Base-by-base conservation (phyloP, 108 stramenopile genomes). In the Cyclotella choctawhatcheeana region DNA sequence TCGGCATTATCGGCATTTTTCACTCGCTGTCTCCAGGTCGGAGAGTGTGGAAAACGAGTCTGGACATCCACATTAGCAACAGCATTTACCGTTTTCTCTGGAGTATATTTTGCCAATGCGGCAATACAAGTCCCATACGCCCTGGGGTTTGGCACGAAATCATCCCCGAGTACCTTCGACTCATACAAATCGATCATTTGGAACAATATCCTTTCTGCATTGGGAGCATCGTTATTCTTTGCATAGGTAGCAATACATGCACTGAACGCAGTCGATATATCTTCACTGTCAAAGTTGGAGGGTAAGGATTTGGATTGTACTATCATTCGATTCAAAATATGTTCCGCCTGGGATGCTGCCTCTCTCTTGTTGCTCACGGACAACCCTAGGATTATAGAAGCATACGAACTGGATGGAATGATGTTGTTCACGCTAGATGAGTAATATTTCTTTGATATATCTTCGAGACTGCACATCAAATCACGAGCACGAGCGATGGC, bases 181-280 rank as follows among this genome's bases (percentile, higher is more conserved):
- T 69, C 58, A 44, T 81, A 81, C 22, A 81, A 64, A 18, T 81
- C 68, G n/a, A 81, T 40, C 80, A 74, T 81, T 59, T 74, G 27
- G 56, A 65, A 51, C 31, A 81, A 27, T 44, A 74, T 65, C 25
- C 56, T 44, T 32, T 81, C 80, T 58, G 73, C 80, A 27, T 66
- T 70, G 0, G 63, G 68, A 16, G 80, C 73, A 66, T 81, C 80
- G 59, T 81, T 66, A 25, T 74, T 69, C 68, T 65, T 81, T 3
- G 69, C 73, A 65, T 74, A 58, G 5, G 73, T 71, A 65, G 80
- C 73, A 53, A 81, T 81, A 58, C 80, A 81, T 3, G 68, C 80
- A 61, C 70, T 72, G 50, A 59, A 81, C 13, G 80, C 73, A 17
- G 64, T 74, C 17, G 63, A 48, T 13, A 81, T 68, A 70, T 81